Evolutionary conservation across 208 protist species (phyloP).

Genomic region (Acanthamoeba triangularis): DNA sequence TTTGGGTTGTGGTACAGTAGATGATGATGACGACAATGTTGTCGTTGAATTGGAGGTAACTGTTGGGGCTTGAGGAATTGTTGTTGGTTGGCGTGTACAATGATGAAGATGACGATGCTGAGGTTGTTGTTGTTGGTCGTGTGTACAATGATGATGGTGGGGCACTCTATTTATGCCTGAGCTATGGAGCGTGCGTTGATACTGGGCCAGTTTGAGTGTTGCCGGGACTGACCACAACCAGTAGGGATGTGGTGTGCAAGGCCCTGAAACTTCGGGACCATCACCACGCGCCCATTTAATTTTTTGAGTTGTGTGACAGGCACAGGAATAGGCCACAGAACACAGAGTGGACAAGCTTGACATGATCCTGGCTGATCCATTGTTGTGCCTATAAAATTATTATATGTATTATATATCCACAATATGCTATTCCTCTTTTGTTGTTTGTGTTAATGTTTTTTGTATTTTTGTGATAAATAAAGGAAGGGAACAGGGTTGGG

Average conservation of each 20-base stretch:
- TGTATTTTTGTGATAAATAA: neutral
- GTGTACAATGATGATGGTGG: no score
- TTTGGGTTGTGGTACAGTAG: neutral
- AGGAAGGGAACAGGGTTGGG: neutral
- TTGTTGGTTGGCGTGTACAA: no score
- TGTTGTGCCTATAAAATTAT: no score
- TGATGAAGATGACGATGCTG: no score
- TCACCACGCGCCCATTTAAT: neutral
- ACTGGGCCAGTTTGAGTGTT: neutral
- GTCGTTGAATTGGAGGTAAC: no score
- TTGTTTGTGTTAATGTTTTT: no score
- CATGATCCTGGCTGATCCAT: no score
- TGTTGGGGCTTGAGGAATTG: neutral
- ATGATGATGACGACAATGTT: neutral
- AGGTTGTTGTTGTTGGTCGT: no score
- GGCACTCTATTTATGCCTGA: no score
- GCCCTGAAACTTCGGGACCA: neutral
- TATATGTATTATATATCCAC: no score
- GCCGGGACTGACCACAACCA: neutral
- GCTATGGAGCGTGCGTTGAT: neutral
- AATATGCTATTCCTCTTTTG: no score
- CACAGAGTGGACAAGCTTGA: no score
- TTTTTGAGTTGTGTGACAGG: neutral
- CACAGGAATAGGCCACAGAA: neutral
- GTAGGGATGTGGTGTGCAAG: neutral